These are phyloP conservation scores for Penicillium sp. DNA, from an alignment of 2,329 filamentous ascomycete species.

Conservation along the genomic window DNA sequence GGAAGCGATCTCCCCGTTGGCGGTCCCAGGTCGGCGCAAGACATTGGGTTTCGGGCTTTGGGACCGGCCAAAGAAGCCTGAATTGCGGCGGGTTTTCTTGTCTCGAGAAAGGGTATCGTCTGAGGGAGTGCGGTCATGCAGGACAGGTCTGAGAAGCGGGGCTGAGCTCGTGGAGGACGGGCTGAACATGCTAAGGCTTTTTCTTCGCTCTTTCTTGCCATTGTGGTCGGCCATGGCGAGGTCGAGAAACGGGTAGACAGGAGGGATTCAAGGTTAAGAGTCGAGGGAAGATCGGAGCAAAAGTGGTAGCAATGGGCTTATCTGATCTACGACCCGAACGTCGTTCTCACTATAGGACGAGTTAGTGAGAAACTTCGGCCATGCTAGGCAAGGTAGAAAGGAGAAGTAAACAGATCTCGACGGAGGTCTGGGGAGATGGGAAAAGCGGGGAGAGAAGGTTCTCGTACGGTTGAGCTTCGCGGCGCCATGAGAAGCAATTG, in stretches of 20 bases:
- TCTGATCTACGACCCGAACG: slow-evolving; percentile 33
- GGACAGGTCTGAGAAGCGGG: slow-evolving; percentile 18
- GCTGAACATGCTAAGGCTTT: slow-evolving; percentile 36
- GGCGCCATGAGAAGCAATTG: slow-evolving; percentile 35
- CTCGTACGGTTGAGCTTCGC: slow-evolving; percentile 31
- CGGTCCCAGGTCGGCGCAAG: slow-evolving; percentile 28
- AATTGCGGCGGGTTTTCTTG: slow-evolving; percentile 39
- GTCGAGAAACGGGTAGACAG: slow-evolving; percentile 5
- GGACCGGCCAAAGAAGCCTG: slow-evolving; percentile 38
- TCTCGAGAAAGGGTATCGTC: slow-evolving; percentile 35
- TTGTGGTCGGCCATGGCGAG: slow-evolving; percentile 33
- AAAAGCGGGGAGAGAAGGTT: slow-evolving; percentile 17
- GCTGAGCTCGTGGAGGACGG: slow-evolving; percentile 26
- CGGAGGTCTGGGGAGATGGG: slow-evolving; percentile 19
- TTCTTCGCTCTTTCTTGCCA: slow-evolving; percentile 36
- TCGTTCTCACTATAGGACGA: slow-evolving; percentile 25
- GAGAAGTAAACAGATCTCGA: slow-evolving; percentile 19
- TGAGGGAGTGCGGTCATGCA: slow-evolving; percentile 38
- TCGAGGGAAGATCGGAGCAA: slow-evolving; percentile 6
- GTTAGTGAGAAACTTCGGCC: slow-evolving; percentile 5
- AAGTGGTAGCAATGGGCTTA: slow-evolving; percentile 15
- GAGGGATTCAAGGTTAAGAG: slow-evolving; percentile 3
- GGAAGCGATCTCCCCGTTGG: slow-evolving; percentile 27
- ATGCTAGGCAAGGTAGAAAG: slow-evolving; percentile 3
- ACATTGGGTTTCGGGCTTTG: slow-evolving; percentile 26